Evolutionary conservation across 495 filamentous ascomycete genomes (phyloP), one percentile per base, ranked within the genome.

Genomic region (Opeltia flavorubescens): DNA sequence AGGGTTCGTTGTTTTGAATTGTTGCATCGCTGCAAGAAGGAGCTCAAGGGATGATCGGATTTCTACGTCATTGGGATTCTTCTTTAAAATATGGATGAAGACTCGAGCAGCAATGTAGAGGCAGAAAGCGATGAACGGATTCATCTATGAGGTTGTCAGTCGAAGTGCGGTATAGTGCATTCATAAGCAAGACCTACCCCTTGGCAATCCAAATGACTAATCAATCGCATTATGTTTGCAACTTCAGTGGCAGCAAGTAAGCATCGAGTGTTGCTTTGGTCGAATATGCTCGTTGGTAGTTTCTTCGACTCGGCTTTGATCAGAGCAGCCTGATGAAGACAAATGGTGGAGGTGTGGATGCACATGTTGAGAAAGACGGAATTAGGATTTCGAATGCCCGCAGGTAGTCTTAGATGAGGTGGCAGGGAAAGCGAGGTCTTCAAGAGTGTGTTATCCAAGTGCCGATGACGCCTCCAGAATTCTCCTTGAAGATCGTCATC

Each of bases 291-390:
- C 8, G 76, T 67, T 3, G 89, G 77, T 54, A 95, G 70, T 44
- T 76, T 72, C 60, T 96, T 83, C 62, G 86, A 89, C 54, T 95
- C 89, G 0, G 91, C 86, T 61, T 95, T 96, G 72, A 87, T 95
- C 17, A 96, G 95, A 17, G 91, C 93, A 5, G 93, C 93, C 60
- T 99, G 91, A 59, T 99, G 91, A 5, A 96, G 73, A 62, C 93
- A 96, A 35, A 99, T 96, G 2, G 87, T 91, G 1, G 88, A 93
- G 0, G 91, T 94, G 57, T 96, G 91, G 28, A 96, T 87, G 56
- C 82, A 84, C 84, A 96, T 95, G 50, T 96, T 96, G 27, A 84
- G 80, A 57, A 95, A 96, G 17, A 99, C 79, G 43, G 93, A 79
- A 54, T 95, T 99, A 6, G 87, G 69, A 59, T 93, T 81, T 9